These are phyloP conservation scores for Picochlorum sp. DNA, from an alignment of 139 green algal species.

Conservation along the genomic window DNA sequence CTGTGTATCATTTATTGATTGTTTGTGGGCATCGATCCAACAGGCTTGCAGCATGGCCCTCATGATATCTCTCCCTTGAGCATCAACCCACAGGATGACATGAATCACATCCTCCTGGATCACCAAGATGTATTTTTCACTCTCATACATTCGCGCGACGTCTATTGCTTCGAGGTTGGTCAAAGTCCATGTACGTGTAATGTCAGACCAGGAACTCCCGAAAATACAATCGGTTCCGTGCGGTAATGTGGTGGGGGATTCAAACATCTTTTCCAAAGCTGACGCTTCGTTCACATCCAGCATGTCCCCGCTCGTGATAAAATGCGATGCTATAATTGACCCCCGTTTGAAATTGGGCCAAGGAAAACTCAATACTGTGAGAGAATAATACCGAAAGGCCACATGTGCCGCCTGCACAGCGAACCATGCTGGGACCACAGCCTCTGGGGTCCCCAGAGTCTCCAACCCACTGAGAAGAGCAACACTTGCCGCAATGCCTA, in stretches of 20 bases:
- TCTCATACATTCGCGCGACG: slow-evolving; percentile 31
- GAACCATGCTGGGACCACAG: slow-evolving; percentile 48
- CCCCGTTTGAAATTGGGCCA: slow-evolving; percentile 57
- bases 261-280: neutral
- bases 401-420: slow-evolving; percentile 53
- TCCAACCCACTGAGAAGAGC: slow-evolving; percentile 45
- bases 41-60: slow-evolving; percentile 53
- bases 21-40: slow-evolving; percentile 41
- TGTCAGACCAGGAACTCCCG: neutral
- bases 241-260: neutral
- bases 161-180: neutral
- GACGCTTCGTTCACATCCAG: neutral
- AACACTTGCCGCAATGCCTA: slow-evolving; percentile 55
- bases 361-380: slow-evolving; percentile 47
- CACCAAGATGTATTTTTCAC: slow-evolving; percentile 51
- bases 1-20: neutral
- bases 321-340: neutral
- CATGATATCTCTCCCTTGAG: slow-evolving; percentile 19
- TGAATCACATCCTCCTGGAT: slow-evolving; percentile 29
- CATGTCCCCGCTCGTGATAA: neutral
- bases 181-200: neutral
- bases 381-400: slow-evolving; percentile 40
- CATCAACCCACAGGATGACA: slow-evolving; percentile 46
- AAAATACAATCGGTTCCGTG: slow-evolving; percentile 4
- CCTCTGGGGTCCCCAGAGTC: slow-evolving; percentile 15